Evolutionary conservation across 305 asterid genomes (phyloP).

Genomic region (Andrographis paniculata): DNA sequence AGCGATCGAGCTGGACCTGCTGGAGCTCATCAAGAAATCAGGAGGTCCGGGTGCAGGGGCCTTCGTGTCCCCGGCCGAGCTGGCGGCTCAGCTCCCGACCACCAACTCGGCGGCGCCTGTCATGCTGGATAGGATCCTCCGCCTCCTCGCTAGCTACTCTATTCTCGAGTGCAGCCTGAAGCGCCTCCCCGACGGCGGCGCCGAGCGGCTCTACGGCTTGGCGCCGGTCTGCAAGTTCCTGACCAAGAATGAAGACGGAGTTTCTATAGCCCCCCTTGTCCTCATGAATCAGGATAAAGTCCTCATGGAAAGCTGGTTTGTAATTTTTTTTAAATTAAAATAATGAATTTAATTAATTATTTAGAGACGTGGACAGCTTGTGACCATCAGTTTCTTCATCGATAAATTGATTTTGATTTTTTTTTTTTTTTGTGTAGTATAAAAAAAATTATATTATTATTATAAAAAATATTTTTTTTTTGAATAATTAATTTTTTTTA

Average conservation of each 20-base stretch:
- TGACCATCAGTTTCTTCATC: no score
- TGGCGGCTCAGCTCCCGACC: slow-evolving; percentile 58
- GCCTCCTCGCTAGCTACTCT: slow-evolving; percentile 57
- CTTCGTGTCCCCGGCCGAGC: slow-evolving; percentile 44
- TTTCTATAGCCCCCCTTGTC: slow-evolving; percentile 63
- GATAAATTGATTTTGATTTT: no score
- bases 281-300: slow-evolving; percentile 86
- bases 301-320: slow-evolving; percentile 92
- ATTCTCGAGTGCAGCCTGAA: slow-evolving; percentile 51
- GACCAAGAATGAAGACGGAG: slow-evolving; percentile 78
- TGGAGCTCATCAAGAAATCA: slow-evolving; percentile 59
- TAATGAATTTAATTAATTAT: no score
- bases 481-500: no score
- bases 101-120: slow-evolving; percentile 44
- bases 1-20: slow-evolving; percentile 65
- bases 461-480: no score
- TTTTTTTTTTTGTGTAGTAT: no score
- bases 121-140: slow-evolving; percentile 76
- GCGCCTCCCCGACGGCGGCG: slow-evolving; percentile 38
- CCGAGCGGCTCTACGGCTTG: slow-evolving; percentile 55
- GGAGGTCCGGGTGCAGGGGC: slow-evolving; percentile 64
- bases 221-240: slow-evolving; percentile 64
- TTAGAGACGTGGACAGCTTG: no score
- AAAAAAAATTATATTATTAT: no score
- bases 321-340: no score